A percentile compares a stretch with the other conserved stretches of the same genome.
phyloP scores from a whole-genome alignment of 768 basidiomycete species.

The Tephrocybe rancida region DNA sequence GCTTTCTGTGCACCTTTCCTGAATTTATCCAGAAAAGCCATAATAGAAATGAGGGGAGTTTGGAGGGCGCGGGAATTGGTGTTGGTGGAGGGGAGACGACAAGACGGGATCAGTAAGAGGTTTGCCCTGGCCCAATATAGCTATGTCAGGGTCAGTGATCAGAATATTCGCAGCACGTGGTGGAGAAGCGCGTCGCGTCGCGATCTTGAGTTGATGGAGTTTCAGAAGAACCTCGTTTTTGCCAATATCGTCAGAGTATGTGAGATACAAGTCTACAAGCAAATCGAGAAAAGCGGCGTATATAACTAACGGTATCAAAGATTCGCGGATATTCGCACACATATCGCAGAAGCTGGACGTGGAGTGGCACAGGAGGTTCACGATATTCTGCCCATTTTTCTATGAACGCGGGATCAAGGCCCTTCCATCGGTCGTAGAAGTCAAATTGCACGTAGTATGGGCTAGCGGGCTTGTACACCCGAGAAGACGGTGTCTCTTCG shows the following conservation, averaged over 20 bases:
- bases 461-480: background rate
- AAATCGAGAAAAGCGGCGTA: background rate
- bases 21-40: constrained; percentile 78
- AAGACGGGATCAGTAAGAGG: background rate
- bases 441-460: background rate
- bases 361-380: constrained; percentile 16
- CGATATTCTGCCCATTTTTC: constrained; percentile 19
- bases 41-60: constrained; percentile 10
- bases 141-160: background rate
- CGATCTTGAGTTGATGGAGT: no score
- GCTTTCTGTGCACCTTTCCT: constrained; percentile 80
- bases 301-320: background rate
- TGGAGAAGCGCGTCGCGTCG: no score
- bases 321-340: background rate
- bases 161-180: background rate
- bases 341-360: background rate
- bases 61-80: background rate
- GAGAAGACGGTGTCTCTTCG: background rate
- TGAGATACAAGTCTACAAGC: background rate
- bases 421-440: constrained; percentile 18
- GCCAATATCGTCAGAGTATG: no score
- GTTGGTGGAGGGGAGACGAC: background rate
- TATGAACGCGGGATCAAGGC: constrained; percentile 17
- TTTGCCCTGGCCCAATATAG: background rate
- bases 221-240: no score